These are phyloP conservation scores for Amniculicola lignicola DNA, from an alignment of 495 filamentous ascomycete genomes.

Conservation along the genomic window DNA sequence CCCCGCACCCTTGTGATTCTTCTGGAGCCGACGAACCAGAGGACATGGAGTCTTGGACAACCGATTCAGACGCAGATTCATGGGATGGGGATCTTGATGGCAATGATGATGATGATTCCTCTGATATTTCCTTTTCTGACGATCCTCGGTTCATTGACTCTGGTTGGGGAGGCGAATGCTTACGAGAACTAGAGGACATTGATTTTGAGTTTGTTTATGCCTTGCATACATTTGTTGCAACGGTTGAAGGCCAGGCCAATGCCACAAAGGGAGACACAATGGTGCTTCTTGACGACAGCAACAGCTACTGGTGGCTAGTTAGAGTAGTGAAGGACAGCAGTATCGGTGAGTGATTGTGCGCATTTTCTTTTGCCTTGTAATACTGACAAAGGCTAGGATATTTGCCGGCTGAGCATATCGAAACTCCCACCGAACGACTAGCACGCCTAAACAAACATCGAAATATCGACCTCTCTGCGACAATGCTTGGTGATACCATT, in stretches of 20 bases:
- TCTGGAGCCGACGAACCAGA: slow-evolving; percentile 10
- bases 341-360: slow-evolving; percentile 69
- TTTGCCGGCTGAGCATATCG: slow-evolving; percentile 95
- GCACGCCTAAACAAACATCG: slow-evolving; percentile 95
- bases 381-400: slow-evolving; percentile 62
- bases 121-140: slow-evolving; percentile 47
- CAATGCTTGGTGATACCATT: slow-evolving; percentile 87
- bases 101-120: slow-evolving; percentile 51
- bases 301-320: slow-evolving; percentile 99
- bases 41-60: slow-evolving; percentile 36
- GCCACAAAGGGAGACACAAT: slow-evolving; percentile 98
- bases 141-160: slow-evolving; percentile 61
- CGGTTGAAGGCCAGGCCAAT: slow-evolving; percentile 97
- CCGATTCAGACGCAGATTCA: slow-evolving; percentile 36
- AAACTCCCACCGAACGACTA: slow-evolving; percentile 92
- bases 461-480: slow-evolving; percentile 92
- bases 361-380: neutral
- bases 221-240: slow-evolving; percentile 94
- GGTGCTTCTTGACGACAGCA: slow-evolving; percentile 99
- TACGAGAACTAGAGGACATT: slow-evolving; percentile 88
- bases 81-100: slow-evolving; percentile 18
- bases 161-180: slow-evolving; percentile 74
- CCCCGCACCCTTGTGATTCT: no score
- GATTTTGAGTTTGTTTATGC: slow-evolving; percentile 99
- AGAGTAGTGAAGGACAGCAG: slow-evolving; percentile 94